A percentile compares a stretch with the other conserved stretches of the same genome.
Conservation (phyloP, 495 filamentous ascomycete species). For the Aspergillus coremiiformis region DNA sequence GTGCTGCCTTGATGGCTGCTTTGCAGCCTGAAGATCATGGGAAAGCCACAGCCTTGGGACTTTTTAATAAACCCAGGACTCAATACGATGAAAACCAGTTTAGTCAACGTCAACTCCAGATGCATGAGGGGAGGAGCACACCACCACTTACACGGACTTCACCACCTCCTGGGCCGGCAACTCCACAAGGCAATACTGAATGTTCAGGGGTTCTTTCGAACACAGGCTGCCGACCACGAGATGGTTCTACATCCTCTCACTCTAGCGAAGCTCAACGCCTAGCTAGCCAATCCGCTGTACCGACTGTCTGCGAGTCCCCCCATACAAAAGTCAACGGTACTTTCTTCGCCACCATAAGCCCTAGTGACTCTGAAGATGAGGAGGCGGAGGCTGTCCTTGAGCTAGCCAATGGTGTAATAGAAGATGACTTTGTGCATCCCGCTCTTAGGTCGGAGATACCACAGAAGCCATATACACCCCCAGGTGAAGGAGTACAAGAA, state of each 20-base stretch:
- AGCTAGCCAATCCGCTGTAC: conserved; percentile 20
- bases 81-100: conserved; percentile 81
- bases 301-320: conserved; percentile 29
- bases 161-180: conserved; percentile 26
- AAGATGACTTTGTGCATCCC: conserved; percentile 23
- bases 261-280: conserved; percentile 33
- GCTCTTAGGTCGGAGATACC: conserved; percentile 22
- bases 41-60: conserved; percentile 77
- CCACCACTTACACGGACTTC: conserved; percentile 31
- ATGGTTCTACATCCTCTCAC: conserved; percentile 41
- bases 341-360: conserved; percentile 39
- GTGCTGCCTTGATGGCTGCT: conserved; percentile 44
- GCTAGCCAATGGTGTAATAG: background rate
- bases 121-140: conserved; percentile 59
- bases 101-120: conserved; percentile 67
- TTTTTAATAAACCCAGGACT: conserved; percentile 71
- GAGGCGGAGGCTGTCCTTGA: conserved; percentile 13
- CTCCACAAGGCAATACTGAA: conserved; percentile 22
- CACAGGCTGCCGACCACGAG: conserved; percentile 37
- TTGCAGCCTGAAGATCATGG: conserved; percentile 72
- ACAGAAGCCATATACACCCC: conserved; percentile 25
- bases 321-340: conserved; percentile 20
- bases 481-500: conserved; percentile 17
- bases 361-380: conserved; percentile 40
- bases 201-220: conserved; percentile 37